These are phyloP conservation scores for Triangularia setosa DNA, from an alignment of 2,329 filamentous ascomycete species.

Conservation along the genomic window DNA sequence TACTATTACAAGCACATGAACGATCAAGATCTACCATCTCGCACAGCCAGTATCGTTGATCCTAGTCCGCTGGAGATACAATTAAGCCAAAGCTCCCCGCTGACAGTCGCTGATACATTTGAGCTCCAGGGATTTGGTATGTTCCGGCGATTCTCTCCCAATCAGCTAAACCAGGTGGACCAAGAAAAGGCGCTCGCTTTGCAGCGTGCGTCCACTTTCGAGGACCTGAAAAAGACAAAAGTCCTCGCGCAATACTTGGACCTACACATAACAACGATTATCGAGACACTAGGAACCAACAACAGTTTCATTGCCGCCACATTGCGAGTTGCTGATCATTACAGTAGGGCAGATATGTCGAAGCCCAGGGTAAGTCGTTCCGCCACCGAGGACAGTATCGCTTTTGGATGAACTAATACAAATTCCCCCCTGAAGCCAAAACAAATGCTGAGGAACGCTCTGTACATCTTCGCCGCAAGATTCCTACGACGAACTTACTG, in stretches of 20 bases:
- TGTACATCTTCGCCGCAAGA: not conserved
- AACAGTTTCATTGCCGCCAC: not conserved
- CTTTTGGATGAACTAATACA: not conserved
- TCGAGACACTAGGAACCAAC: not conserved
- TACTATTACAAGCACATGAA: not conserved
- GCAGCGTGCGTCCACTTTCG: not conserved
- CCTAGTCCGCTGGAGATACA: not conserved
- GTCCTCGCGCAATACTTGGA: not conserved
- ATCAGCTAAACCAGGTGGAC: not conserved
- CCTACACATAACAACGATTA: not conserved
- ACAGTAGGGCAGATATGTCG: not conserved
- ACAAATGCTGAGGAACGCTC: not conserved
- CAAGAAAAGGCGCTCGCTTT: not conserved
- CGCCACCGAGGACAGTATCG: not conserved
- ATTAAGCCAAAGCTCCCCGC: not conserved
- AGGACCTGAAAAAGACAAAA: not conserved
- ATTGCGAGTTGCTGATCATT: not conserved
- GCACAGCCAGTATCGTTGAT: not conserved
- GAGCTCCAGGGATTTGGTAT: not conserved
- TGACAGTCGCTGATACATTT: not conserved
- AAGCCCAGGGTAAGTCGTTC: not conserved
- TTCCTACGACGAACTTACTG: not conserved
- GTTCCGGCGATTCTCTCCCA: not conserved
- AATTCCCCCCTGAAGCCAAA: not conserved
- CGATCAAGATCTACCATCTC: not conserved